These are phyloP conservation scores for Cajanus cajan DNA, from an alignment of 306 rosid species.

Conservation along the genomic window DNA sequence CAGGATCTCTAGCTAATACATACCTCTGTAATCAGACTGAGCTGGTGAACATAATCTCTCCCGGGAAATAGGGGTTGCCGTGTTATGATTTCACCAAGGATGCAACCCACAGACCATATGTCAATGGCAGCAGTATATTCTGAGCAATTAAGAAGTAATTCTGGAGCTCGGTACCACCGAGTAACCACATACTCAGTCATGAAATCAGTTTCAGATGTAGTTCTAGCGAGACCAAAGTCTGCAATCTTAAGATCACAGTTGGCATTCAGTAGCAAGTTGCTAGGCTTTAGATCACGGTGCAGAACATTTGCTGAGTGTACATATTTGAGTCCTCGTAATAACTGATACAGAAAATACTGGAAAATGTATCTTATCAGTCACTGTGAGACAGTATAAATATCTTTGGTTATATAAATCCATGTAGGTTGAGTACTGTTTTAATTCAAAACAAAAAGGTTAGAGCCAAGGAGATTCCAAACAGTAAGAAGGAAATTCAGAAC, in stretches of 20 bases:
- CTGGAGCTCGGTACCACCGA: constrained; percentile 98
- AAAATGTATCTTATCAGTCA: constrained; percentile 58
- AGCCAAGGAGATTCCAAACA: background rate
- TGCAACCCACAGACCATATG: constrained; percentile 99
- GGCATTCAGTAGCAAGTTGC: constrained; percentile 84
- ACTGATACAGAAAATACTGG: constrained; percentile 93
- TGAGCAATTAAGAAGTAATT: constrained; percentile 90
- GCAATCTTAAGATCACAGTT: constrained; percentile 96
- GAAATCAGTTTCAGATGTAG: constrained; percentile 96
- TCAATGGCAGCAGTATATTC: constrained; percentile 96
- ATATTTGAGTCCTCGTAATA: constrained; percentile 89
- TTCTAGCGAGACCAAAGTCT: constrained; percentile 98
- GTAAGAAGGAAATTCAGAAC: background rate
- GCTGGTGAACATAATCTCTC: constrained; percentile 90
- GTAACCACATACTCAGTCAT: constrained; percentile 98
- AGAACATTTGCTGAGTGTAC: constrained; percentile 89
- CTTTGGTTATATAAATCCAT: background rate
- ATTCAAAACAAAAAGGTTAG: background rate
- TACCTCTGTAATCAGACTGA: constrained; percentile 87
- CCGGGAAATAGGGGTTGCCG: constrained; percentile 86
- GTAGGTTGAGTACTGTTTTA: background rate
- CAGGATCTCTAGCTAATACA: constrained; percentile 36
- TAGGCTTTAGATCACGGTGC: constrained; percentile 97
- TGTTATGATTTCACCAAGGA: constrained; percentile 86
- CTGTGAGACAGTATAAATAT: constrained; percentile 19